Evolutionary conservation across 1,139 yeast genomes (phyloP).

Genomic region (Geotrichum carabidarum): DNA sequence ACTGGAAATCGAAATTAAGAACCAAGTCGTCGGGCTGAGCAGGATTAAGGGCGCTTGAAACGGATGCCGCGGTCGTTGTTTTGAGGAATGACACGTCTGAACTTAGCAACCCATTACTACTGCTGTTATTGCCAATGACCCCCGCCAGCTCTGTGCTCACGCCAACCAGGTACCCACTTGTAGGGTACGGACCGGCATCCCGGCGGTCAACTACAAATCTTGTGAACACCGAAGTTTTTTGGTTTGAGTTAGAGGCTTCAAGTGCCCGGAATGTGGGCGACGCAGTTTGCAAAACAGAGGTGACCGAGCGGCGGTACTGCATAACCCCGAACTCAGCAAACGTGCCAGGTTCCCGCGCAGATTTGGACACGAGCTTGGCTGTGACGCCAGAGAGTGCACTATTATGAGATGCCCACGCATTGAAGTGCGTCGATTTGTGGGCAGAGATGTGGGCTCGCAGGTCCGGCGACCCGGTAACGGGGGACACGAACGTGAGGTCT

Average conservation of each 20-base stretch:
- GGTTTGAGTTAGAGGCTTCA: conserved; percentile 51
- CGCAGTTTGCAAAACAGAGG: conserved; percentile 25
- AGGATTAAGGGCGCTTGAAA: conserved; percentile 23
- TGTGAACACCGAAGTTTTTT: conserved; percentile 53
- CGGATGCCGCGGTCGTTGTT: conserved; percentile 12
- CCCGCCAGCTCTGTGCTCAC: conserved; percentile 54
- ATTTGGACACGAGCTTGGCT: conserved; percentile 6
- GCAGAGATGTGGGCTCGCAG: conserved; percentile 13
- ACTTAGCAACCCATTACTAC: neutral
- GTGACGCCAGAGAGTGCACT: conserved; percentile 10
- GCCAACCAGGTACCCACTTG: conserved; percentile 47
- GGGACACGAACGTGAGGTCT: conserved; percentile 41
- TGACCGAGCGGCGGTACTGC: conserved; percentile 27
- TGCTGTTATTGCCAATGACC: conserved; percentile 28
- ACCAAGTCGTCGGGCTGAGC: conserved; percentile 21
- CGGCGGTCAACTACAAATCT: conserved; percentile 53
- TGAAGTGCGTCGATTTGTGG: neutral
- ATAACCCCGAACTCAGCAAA: conserved; percentile 25
- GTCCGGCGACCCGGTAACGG: conserved; percentile 36
- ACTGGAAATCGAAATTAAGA: conserved; percentile 21
- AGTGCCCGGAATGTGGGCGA: conserved; percentile 27
- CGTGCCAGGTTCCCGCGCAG: conserved; percentile 16
- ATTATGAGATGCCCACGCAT: conserved; percentile 7
- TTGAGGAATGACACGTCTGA: conserved; percentile 16
- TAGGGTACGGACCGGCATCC: conserved; percentile 49